Evolutionary conservation across 305 asterid genomes (phyloP), one percentile per base, ranked within the genome.

Genomic region (Fraxinus sp.): DNA sequence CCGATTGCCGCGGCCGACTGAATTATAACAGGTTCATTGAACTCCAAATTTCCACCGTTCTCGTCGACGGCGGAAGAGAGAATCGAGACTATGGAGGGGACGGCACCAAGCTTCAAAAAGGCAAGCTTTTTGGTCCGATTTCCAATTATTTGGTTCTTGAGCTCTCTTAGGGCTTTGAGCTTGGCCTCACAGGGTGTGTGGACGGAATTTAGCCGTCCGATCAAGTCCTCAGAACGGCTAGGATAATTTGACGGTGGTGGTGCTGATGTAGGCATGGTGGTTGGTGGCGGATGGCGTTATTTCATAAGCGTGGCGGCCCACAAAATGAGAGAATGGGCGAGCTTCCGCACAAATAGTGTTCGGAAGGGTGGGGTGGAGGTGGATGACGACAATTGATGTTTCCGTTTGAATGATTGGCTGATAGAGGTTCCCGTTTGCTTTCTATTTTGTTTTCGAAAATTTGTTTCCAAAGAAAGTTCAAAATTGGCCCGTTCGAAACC

Each of bases 71-170:
- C 82, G 44, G 93, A 72, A 41, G 97, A 89, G 78, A 94, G 89
- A 44, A 92, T 86, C 5, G 92, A 82, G 84, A 90, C 92, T 68
- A 96, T 90, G 70, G 87, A 88, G 41, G 97, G 94, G 75, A 93
- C 98, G 44, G 99, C 99, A 66, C 97, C 98, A 75, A 93, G 94
- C 89, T 94, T 93, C 83, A 96, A 86, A 83, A 89, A 96, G 59
- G 92, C 87, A 6, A 93, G 85, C 89, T 96, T 96, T 79, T 94
- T 94, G 3, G 98, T 96, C 8, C 95, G 99, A 83, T 94, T 96
- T 16, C 99, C 99, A n/a, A 96, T 96, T 11, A 96, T 96, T 85
- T 92, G 97, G 85, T 96, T 96, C 90, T 96, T 96, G 81, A 96
- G 89, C 81, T 93, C 98, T 85, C 99, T 88, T 81, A 96, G 82